These are phyloP conservation scores for Prototheca cutis DNA, from an alignment of 163 green algal species.

Conservation along the genomic window DNA sequence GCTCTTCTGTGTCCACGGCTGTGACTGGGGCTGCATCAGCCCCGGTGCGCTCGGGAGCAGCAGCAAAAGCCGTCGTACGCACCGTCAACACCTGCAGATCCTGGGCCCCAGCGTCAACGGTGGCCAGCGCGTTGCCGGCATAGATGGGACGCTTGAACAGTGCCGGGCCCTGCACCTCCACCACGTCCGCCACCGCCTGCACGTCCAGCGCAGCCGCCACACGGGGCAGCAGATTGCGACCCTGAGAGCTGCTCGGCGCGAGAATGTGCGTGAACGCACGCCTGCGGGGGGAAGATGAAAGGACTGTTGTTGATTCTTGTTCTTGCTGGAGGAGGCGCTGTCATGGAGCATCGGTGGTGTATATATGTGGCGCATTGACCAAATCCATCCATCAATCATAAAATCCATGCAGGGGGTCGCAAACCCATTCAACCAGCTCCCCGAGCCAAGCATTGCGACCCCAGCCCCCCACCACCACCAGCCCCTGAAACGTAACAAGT, in stretches of 20 bases:
- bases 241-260: conserved; percentile 50
- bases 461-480: no score
- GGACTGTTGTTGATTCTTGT: no score
- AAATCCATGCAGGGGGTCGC: no score
- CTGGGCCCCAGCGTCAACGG: conserved; percentile 33
- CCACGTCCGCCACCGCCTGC: conserved; percentile 70
- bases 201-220: conserved; percentile 65
- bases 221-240: conserved; percentile 67
- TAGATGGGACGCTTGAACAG: conserved; percentile 86
- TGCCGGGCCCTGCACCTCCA: conserved; percentile 45
- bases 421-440: no score
- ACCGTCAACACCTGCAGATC: conserved; percentile 47
- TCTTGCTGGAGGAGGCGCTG: no score
- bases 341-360: no score
- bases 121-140: conserved; percentile 78
- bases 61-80: conserved; percentile 42
- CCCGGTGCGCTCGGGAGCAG: not conserved
- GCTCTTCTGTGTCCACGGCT: conserved; percentile 25
- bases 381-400: no score
- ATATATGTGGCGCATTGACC: no score
- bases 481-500: no score
- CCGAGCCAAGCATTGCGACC: no score
- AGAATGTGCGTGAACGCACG: conserved; percentile 57
- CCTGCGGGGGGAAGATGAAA: no score
- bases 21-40: conserved; percentile 22